Conservation (phyloP, 495 filamentous ascomycete species). For the Aspergillus funiculosus region DNA sequence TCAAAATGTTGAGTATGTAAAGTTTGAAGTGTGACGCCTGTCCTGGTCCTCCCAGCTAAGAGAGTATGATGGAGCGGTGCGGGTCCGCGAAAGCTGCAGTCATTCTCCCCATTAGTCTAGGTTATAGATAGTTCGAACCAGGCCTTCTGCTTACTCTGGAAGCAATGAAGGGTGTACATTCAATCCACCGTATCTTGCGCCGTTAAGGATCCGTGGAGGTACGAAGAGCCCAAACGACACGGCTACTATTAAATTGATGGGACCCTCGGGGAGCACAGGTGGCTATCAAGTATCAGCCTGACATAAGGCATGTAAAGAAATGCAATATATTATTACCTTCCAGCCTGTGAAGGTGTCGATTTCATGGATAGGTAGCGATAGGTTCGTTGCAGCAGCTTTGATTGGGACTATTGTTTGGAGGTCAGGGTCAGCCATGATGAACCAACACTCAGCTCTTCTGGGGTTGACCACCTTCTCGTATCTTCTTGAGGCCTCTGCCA, state of each 20-base stretch:
- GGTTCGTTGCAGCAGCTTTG: slow-evolving; percentile 54
- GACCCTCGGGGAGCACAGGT: slow-evolving; percentile 43
- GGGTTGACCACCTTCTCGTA: slow-evolving; percentile 56
- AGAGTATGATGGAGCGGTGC: slow-evolving; percentile 78
- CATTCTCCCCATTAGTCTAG: slow-evolving; percentile 6
- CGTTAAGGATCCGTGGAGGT: slow-evolving; percentile 64
- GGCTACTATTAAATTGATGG: slow-evolving; percentile 79
- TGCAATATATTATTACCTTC: slow-evolving; percentile 45
- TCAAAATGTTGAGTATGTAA: slow-evolving; percentile 72
- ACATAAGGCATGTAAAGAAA: neutral
- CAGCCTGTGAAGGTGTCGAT: slow-evolving; percentile 77
- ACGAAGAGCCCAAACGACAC: slow-evolving; percentile 96
- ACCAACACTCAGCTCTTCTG: slow-evolving; percentile 5
- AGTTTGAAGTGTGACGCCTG: slow-evolving; percentile 80
- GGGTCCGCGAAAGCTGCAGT: slow-evolving; percentile 60
- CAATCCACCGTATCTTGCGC: slow-evolving; percentile 72
- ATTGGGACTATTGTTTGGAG: slow-evolving; percentile 65
- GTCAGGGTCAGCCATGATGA: slow-evolving; percentile 11
- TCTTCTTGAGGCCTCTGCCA: slow-evolving; percentile 64
- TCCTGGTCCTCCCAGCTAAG: slow-evolving; percentile 47
- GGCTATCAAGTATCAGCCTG: slow-evolving; percentile 42
- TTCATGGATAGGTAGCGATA: slow-evolving; percentile 64
- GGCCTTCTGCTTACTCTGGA: slow-evolving; percentile 76
- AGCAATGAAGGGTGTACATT: slow-evolving; percentile 95
- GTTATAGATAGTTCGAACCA: too few species aligned